Evolutionary conservation across 495 filamentous ascomycete species (phyloP).

Genomic region (Penicillium mononematosum): DNA sequence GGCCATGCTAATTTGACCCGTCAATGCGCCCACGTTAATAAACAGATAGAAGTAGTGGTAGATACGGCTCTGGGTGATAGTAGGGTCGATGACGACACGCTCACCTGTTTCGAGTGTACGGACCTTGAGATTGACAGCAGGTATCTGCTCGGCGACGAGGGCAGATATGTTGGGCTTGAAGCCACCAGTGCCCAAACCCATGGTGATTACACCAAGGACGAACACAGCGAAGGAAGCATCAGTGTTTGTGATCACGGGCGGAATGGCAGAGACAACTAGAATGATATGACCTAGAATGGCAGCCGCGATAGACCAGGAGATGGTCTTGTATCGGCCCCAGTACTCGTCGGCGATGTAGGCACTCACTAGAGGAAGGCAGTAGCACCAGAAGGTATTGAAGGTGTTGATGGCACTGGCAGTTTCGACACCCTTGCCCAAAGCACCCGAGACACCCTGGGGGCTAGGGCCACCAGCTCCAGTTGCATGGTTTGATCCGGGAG

Average conservation of each 20-base stretch:
- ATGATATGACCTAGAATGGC: neutral
- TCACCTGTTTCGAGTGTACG: constrained; percentile 35
- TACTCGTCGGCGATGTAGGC: constrained; percentile 73
- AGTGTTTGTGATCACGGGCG: neutral
- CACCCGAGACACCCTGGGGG: constrained; percentile 25
- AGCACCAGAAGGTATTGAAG: constrained; percentile 72
- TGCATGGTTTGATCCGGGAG: neutral
- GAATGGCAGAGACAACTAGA: neutral
- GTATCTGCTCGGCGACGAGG: neutral
- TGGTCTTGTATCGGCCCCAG: constrained; percentile 70
- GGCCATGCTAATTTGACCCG: neutral
- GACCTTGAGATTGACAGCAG: neutral
- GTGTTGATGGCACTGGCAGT: constrained; percentile 28
- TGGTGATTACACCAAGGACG: neutral
- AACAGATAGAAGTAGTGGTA: constrained; percentile 51
- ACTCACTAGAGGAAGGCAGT: constrained; percentile 64
- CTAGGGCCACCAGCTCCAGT: constrained; percentile 15
- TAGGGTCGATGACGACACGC: constrained; percentile 68
- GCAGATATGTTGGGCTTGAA: neutral
- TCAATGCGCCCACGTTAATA: constrained; percentile 46
- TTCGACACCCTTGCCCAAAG: constrained; percentile 22
- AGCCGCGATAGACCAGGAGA: constrained; percentile 38
- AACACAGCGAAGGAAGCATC: neutral
- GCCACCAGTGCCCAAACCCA: neutral
- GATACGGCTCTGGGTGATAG: constrained; percentile 38